These are phyloP conservation scores for Quercus ilex DNA, from an alignment of 306 rosid genomes.

Conservation along the genomic window DNA sequence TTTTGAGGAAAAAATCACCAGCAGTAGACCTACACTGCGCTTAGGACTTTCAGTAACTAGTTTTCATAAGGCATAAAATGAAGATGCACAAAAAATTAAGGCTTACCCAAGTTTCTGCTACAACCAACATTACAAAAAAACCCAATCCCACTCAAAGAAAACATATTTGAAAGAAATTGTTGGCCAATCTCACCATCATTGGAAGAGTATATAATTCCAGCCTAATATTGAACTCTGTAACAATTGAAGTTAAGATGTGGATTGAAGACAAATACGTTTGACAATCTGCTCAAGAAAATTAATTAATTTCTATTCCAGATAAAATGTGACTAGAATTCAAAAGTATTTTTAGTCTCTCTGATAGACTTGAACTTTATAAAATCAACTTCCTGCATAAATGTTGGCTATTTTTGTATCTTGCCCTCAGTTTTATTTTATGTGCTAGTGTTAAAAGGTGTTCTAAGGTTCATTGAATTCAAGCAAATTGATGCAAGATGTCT, in stretches of 20 bases:
- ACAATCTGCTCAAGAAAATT: neutral
- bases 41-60: slow-evolving; percentile 12
- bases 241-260: slow-evolving; percentile 53
- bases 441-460: neutral
- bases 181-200: slow-evolving; percentile 47
- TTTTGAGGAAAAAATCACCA: slow-evolving; percentile 82
- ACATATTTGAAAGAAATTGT: slow-evolving; percentile 65
- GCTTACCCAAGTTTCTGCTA: slow-evolving; percentile 79
- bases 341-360: neutral
- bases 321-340: neutral
- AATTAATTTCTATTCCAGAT: neutral
- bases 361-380: neutral
- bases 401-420: neutral
- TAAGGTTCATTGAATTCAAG: neutral
- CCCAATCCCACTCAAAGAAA: slow-evolving; percentile 76
- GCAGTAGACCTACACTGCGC: slow-evolving; percentile 73
- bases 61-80: neutral
- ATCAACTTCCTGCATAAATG: neutral
- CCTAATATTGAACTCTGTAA: slow-evolving; percentile 80
- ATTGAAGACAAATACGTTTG: slow-evolving; percentile 21
- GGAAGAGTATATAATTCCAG: slow-evolving; percentile 80
- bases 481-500: neutral
- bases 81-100: neutral
- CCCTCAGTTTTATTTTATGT: neutral
- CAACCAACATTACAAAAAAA: slow-evolving; percentile 85